Conservation (phyloP, 164 flowering plant species). For the Euptelea pleiosperma region DNA sequence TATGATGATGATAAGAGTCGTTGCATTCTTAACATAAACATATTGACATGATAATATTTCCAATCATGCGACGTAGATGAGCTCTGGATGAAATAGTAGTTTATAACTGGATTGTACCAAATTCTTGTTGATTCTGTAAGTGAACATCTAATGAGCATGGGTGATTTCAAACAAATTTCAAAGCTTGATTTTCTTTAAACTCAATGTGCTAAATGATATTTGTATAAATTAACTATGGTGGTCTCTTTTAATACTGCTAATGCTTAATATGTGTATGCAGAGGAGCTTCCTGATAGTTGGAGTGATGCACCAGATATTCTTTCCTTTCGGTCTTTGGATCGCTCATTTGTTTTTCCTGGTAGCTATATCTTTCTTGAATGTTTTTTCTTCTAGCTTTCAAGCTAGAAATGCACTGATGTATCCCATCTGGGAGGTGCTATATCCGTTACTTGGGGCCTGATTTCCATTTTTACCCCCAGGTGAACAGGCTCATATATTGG, state of each 20-base stretch:
- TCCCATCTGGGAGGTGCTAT: background rate
- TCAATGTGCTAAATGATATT: background rate
- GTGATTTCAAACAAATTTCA: background rate
- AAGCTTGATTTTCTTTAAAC: no score
- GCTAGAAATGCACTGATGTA: background rate
- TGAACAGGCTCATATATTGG: slow-evolving; percentile 84
- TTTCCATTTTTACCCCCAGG: slow-evolving; percentile 41
- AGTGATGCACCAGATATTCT: slow-evolving; percentile 54
- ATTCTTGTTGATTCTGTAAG: background rate
- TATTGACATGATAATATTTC: no score
- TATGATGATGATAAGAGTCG: no score
- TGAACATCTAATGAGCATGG: no score
- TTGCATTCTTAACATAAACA: no score
- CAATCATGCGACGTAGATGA: background rate
- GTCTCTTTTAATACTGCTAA: background rate
- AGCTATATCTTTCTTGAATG: slow-evolving; percentile 12
- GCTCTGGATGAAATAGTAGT: background rate
- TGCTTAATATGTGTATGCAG: slow-evolving; percentile 36
- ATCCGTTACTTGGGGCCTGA: slow-evolving; percentile 5
- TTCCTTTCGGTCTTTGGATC: slow-evolving; percentile 65
- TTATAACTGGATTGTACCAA: background rate
- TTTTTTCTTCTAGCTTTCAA: slow-evolving; percentile 14
- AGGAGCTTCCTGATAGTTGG: slow-evolving; percentile 78
- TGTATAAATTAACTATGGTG: background rate
- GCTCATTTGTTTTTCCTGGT: slow-evolving; percentile 96